A percentile compares a stretch with the other conserved stretches of the same genome.
phyloP scores from a whole-genome alignment of 441 rosid genomes.

The Caryocar brasiliense region DNA sequence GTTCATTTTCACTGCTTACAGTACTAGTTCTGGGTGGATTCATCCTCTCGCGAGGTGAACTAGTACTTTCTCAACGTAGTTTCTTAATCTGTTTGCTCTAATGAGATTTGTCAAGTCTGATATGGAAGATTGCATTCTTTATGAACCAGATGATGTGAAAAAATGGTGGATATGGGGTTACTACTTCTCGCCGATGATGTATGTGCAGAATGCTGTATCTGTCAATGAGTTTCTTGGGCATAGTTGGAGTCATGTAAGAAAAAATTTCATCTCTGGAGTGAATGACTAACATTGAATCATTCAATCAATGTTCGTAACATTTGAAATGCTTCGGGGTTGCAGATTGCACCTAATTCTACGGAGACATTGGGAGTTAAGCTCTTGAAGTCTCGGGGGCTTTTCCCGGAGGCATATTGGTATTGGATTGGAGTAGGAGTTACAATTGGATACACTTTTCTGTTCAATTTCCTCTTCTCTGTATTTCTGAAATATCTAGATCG shows the following conservation, averaged over 20 bases:
- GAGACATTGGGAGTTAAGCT: conserved; percentile 38
- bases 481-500: conserved; percentile 52
- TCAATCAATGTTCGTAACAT: too few species aligned
- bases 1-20: conserved; percentile 41
- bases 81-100: background rate
- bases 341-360: conserved; percentile 25
- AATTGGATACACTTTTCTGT: conserved; percentile 37
- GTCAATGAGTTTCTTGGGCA: conserved; percentile 73
- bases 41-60: conserved; percentile 52
- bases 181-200: conserved; percentile 79
- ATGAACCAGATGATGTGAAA: conserved; percentile 53
- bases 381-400: conserved; percentile 41
- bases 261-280: too few species aligned
- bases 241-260: conserved; percentile 65
- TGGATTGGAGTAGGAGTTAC: conserved; percentile 60
- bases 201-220: conserved; percentile 59
- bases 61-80: too few species aligned
- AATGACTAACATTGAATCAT: too few species aligned
- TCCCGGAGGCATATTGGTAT: conserved; percentile 47
- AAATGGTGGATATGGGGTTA: conserved; percentile 84
- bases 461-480: conserved; percentile 37
- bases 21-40: conserved; percentile 58
- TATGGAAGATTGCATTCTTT: too few species aligned
- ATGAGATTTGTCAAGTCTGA: too few species aligned
- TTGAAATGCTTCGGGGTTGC: background rate